A percentile compares a stretch with the other conserved stretches of the same genome.
These are phyloP conservation scores for Vaccinium vitisidaea DNA, from an alignment of 148 eudicot genomes.

Conservation along the genomic window DNA sequence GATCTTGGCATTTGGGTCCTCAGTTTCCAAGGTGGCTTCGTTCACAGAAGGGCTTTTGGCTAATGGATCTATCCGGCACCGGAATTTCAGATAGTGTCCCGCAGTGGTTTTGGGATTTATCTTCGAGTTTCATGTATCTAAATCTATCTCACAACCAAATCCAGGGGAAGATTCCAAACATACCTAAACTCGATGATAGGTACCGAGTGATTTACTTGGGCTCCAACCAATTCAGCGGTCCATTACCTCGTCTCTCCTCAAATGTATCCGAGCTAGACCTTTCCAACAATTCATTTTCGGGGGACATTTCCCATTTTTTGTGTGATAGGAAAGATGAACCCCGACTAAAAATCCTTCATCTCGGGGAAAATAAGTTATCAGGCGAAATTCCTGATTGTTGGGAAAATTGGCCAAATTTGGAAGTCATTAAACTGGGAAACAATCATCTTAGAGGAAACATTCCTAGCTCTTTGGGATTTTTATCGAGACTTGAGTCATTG, in stretches of 20 bases:
- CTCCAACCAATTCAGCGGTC: background rate
- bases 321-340: background rate
- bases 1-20: conserved; percentile 1
- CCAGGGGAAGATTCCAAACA: background rate
- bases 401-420: background rate
- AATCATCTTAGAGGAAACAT: conserved; percentile 24
- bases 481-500: background rate
- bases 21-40: conserved; percentile 1
- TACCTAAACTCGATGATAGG: background rate
- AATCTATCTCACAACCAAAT: conserved; percentile 11
- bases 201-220: background rate
- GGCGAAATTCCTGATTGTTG: conserved; percentile 22
- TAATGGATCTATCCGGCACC: background rate
- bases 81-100: background rate
- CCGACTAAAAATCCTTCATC: conserved; percentile 4
- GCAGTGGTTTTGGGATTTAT: conserved; percentile 3
- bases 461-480: conserved; percentile 21
- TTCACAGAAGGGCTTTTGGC: background rate
- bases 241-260: background rate
- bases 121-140: background rate
- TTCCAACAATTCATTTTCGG: conserved; percentile 11
- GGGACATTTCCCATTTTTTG: background rate
- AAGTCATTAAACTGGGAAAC: conserved; percentile 8
- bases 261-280: background rate
- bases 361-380: conserved; percentile 2